phyloP scores from a whole-genome alignment of 1,284 basidiomycete genomes.

The Mycena citricolor region DNA sequence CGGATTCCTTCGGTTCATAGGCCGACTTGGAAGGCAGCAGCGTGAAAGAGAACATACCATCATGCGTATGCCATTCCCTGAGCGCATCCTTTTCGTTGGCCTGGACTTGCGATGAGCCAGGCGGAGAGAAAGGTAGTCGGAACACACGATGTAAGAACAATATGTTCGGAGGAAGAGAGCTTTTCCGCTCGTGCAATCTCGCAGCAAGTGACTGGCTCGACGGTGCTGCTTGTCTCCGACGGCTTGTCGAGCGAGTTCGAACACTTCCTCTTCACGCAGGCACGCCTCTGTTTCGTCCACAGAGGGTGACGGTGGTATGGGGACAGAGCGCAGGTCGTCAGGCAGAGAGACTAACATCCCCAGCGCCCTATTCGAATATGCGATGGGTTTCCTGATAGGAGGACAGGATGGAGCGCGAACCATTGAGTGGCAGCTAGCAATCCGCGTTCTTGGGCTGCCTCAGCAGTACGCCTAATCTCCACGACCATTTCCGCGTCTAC shows the following conservation, averaged over 20 bases:
- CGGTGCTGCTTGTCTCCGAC: slow-evolving; percentile 33
- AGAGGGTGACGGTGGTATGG: too few species aligned
- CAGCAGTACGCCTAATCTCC: slow-evolving; percentile 13
- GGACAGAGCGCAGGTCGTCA: slow-evolving; percentile 28
- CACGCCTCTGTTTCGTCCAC: slow-evolving; percentile 30
- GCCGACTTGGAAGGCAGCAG: too few species aligned
- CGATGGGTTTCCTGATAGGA: too few species aligned
- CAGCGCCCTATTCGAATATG: slow-evolving; percentile 29
- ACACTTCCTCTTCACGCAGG: slow-evolving; percentile 48
- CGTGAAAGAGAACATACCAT: slow-evolving; percentile 47
- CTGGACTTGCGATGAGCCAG: slow-evolving; percentile 32
- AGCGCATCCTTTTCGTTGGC: slow-evolving; percentile 68
- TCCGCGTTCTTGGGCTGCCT: slow-evolving; percentile 17
- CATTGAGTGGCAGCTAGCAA: slow-evolving; percentile 11
- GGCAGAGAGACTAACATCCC: slow-evolving; percentile 26
- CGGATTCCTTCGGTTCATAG: slow-evolving; percentile 58
- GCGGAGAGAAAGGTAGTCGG: neutral
- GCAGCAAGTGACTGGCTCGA: slow-evolving; percentile 61
- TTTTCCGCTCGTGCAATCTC: slow-evolving; percentile 63
- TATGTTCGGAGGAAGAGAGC: slow-evolving; percentile 81
- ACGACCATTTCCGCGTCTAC: slow-evolving; percentile 12
- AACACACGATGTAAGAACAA: slow-evolving; percentile 80
- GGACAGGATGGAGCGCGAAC: too few species aligned
- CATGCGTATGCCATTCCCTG: slow-evolving; percentile 70
- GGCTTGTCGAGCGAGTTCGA: slow-evolving; percentile 76